Base-by-base conservation (phyloP, 2,329 filamentous ascomycete species). In the Pleomassaria siparia region DNA sequence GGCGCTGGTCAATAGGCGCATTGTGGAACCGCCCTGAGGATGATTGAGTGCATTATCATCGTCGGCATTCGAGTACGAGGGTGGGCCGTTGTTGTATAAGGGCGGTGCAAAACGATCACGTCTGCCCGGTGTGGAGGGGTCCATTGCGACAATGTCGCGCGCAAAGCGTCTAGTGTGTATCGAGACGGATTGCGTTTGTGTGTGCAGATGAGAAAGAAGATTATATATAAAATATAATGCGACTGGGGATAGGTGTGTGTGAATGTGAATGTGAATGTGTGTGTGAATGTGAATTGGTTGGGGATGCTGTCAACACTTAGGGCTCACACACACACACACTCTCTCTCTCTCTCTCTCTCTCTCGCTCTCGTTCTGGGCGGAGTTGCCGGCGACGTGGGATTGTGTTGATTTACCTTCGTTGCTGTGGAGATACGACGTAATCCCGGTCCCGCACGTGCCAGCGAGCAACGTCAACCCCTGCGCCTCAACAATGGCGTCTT, bases 1-100 rank as follows among this genome's bases (percentile, higher is more conserved):
- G 32, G 61, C 66, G 53, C 72, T 72, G 54, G 75, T 76, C 68
- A 79, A 70, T 62, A 79, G 67, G 49, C 76, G 74, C 76, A 79
- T 77, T 37, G 73, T 75, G 46, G 74, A 69, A 46, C 72, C 72
- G 60, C 71, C 67, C 57, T 70, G 70, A 46, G 58, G 55, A 40
- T 64, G 58, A 26, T 60, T 63, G 25, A 66, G 63, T 15, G 64
- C 60, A 39, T 57, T 60, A 41, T 71, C 67, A 37, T 71, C 67
- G 35, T 77, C 73, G 51, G 74, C 71, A 13, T 49, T 44, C 5
- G 56, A 50, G 56, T 78, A 79, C 57, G 71, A 67, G 51, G 76
- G 75, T 40, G 74, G 74, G 37, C 68, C 67, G 40, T 63, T 60
- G 55, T 75, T 60, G 55, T 75, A 74, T 49, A 59, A 36, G 26